A percentile compares a stretch with the other conserved stretches of the same genome.
Conservation (phyloP, 129 eudicot species). For the Calendula officinalis region DNA sequence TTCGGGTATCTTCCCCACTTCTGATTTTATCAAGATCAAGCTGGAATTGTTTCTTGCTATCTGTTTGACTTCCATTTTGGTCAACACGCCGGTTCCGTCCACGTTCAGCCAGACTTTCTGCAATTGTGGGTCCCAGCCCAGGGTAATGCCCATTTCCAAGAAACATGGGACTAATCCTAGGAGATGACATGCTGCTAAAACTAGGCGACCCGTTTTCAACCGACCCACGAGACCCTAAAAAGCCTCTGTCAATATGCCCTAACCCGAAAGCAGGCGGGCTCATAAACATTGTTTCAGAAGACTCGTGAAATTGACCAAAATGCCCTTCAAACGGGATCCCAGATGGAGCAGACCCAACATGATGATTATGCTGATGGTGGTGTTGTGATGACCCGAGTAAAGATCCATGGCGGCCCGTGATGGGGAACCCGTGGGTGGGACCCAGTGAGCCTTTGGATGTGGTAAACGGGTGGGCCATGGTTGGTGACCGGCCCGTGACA, state of each 20-base stretch:
- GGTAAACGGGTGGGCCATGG: constrained; percentile 42
- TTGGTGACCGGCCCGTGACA: constrained; percentile 30
- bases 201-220: constrained; percentile 60
- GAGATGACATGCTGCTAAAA: constrained; percentile 56
- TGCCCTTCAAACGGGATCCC: constrained; percentile 63
- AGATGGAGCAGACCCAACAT: constrained; percentile 88
- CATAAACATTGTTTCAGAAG: constrained; percentile 50
- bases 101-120: constrained; percentile 48
- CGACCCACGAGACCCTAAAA: constrained; percentile 57
- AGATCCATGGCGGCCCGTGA: constrained; percentile 44
- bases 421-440: constrained; percentile 46
- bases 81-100: constrained; percentile 52
- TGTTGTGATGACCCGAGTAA: constrained; percentile 42
- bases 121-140: constrained; percentile 36
- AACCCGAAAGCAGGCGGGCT: constrained; percentile 44
- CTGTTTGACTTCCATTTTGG: constrained; percentile 55
- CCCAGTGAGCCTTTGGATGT: constrained; percentile 38
- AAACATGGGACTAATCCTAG: constrained; percentile 50
- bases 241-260: constrained; percentile 47
- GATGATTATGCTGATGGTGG: constrained; percentile 32
- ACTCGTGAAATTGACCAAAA: constrained; percentile 51
- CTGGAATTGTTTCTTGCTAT: constrained; percentile 73
- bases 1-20: constrained; percentile 74
- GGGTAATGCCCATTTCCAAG: constrained; percentile 57
- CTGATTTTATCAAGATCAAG: constrained; percentile 79